phyloP scores from a whole-genome alignment of 2,329 filamentous ascomycete species.

The Penicillium brevicompactum region DNA sequence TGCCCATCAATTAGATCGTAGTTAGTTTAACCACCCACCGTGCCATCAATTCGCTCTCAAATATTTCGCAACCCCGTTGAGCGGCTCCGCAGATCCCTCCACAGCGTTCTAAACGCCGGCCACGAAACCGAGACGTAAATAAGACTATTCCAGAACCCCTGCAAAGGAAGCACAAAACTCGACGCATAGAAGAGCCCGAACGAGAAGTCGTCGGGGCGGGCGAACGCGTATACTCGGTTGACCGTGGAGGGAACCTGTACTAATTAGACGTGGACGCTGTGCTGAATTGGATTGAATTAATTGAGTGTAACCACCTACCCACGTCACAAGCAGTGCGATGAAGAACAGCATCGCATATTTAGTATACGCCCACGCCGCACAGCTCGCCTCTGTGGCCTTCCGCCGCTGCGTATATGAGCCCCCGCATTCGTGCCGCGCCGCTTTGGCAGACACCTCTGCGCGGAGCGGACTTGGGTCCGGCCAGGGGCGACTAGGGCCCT shows the following conservation, averaged over 20 bases:
- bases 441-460: too few relatives aligned
- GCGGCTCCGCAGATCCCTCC: background rate
- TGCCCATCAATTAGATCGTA: too few relatives aligned
- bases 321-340: slow-evolving; percentile 45
- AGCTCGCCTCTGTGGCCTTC: slow-evolving; percentile 32
- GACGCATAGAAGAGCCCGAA: slow-evolving; percentile 69
- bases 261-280: too few relatives aligned
- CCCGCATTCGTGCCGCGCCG: too few relatives aligned
- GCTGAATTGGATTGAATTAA: too few relatives aligned
- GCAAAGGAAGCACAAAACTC: slow-evolving; percentile 74
- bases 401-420: slow-evolving; percentile 11
- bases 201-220: slow-evolving; percentile 55
- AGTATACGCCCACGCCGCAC: slow-evolving; percentile 43
- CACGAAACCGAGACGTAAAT: slow-evolving; percentile 75
- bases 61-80: too few relatives aligned
- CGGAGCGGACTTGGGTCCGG: too few relatives aligned
- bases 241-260: slow-evolving; percentile 66
- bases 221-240: slow-evolving; percentile 73
- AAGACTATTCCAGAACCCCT: slow-evolving; percentile 81
- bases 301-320: slow-evolving; percentile 26
- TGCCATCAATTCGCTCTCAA: too few relatives aligned
- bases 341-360: slow-evolving; percentile 45
- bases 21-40: too few relatives aligned
- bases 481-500: background rate
- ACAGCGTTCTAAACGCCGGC: slow-evolving; percentile 56